Conservation (phyloP, 2,329 filamentous ascomycete genomes). For the Fusarium vanettenii region DNA sequence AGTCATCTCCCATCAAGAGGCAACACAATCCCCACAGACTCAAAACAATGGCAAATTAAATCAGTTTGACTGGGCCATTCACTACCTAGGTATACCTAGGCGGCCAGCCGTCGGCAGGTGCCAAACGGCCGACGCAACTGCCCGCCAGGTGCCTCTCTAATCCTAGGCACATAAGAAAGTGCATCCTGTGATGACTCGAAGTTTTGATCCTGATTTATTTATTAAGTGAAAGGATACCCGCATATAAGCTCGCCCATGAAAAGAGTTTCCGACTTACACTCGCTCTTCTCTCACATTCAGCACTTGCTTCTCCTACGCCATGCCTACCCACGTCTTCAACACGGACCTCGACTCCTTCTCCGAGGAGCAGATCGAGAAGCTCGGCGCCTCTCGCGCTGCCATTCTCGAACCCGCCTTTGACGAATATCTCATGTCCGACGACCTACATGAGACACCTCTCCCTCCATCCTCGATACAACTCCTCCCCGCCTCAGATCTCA, state of each 20-base stretch:
- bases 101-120: conserved; percentile 21
- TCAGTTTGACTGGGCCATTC: neutral
- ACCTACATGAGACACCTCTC: neutral
- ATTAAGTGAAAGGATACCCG: neutral
- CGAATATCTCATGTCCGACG: conserved; percentile 19
- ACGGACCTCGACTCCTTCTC: neutral
- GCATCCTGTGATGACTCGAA: neutral
- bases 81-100: neutral
- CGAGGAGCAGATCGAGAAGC: neutral
- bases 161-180: neutral
- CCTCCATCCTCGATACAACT: conserved; percentile 21
- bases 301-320: neutral
- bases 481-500: conserved; percentile 23
- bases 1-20: neutral
- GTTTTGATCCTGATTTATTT: neutral
- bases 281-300: neutral
- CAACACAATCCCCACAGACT: neutral
- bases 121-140: conserved; percentile 20
- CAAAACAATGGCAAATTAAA: neutral
- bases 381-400: neutral
- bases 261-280: no score
- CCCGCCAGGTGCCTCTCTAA: neutral
- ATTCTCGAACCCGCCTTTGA: conserved; percentile 29
- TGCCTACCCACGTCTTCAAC: conserved; percentile 12
- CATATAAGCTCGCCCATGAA: neutral